phyloP scores from a whole-genome alignment of 805 yeast species.

The Starmera caribaea region DNA sequence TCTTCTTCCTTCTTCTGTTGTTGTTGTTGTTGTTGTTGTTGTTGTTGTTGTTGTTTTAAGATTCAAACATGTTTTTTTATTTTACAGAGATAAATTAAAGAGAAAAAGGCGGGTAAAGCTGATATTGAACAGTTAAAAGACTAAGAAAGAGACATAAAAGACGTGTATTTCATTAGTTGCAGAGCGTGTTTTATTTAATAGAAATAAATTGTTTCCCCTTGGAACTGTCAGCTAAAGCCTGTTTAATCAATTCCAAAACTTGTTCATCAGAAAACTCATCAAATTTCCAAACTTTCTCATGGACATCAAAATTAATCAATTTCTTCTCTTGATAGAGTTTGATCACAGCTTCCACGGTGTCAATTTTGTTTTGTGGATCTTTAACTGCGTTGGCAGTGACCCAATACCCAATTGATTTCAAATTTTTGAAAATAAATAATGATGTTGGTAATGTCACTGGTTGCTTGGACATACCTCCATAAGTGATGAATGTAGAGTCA shows the following conservation, averaged over 20 bases:
- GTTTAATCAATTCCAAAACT: slow-evolving; percentile 23
- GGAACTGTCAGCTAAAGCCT: slow-evolving; percentile 27
- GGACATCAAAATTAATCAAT: slow-evolving; percentile 30
- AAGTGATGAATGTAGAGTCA: slow-evolving; percentile 75
- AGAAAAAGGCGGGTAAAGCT: too few species aligned
- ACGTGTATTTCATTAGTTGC: too few species aligned
- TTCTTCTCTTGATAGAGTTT: slow-evolving; percentile 50
- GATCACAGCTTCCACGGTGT: slow-evolving; percentile 45
- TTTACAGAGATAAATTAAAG: too few species aligned
- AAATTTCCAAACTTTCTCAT: slow-evolving; percentile 21
- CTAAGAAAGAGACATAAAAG: too few species aligned
- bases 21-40: background rate
- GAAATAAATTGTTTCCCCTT: slow-evolving; percentile 38
- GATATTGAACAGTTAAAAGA: too few species aligned
- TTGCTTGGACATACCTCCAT: slow-evolving; percentile 96
- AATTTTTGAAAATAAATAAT: slow-evolving; percentile 79
- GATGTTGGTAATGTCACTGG: slow-evolving; percentile 91
- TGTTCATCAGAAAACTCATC: slow-evolving; percentile 26
- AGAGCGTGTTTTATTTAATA: slow-evolving; percentile 11
- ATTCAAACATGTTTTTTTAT: background rate
- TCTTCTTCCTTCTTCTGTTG: background rate
- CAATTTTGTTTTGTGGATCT: slow-evolving; percentile 50
- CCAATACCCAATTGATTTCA: slow-evolving; percentile 90
- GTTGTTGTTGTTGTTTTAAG: background rate
- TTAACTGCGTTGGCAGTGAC: slow-evolving; percentile 56